Conservation (phyloP, 306 rosid genomes). For the Castanospermum australe region DNA sequence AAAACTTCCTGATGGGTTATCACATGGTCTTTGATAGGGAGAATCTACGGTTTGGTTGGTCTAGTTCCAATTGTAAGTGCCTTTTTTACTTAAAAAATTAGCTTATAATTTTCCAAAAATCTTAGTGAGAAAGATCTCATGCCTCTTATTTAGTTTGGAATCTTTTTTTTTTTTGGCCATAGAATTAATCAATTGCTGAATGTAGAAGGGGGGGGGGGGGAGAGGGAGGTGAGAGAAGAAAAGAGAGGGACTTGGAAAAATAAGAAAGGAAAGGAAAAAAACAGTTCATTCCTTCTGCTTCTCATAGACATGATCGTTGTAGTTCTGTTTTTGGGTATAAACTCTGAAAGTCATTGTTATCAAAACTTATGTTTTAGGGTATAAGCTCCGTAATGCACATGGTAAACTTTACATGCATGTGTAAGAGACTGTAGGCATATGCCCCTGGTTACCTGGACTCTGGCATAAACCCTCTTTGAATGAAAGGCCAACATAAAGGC, state of each 20-base stretch:
- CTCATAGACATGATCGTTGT: background rate
- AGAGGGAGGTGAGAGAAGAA: too few species aligned
- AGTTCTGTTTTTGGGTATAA: background rate
- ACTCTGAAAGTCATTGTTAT: background rate
- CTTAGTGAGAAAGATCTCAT: background rate
- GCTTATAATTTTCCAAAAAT: background rate
- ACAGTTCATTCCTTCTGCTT: background rate
- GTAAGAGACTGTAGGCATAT: background rate
- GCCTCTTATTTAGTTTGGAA: background rate
- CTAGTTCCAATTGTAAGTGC: slow-evolving; percentile 62
- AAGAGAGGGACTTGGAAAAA: background rate
- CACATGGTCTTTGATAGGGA: slow-evolving; percentile 62
- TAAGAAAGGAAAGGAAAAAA: background rate
- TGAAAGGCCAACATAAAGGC: background rate
- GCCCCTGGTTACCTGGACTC: background rate
- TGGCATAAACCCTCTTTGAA: background rate
- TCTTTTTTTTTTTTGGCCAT: background rate
- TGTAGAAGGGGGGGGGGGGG: too few species aligned
- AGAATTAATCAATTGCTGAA: too few species aligned
- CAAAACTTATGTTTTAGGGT: background rate
- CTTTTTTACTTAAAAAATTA: background rate
- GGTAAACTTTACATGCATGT: background rate
- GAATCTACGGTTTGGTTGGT: slow-evolving; percentile 61
- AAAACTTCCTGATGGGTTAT: slow-evolving; percentile 58
- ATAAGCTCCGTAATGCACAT: background rate